These are phyloP conservation scores for Gossypium turneri DNA, from an alignment of 345 rosid species.

Conservation along the genomic window DNA sequence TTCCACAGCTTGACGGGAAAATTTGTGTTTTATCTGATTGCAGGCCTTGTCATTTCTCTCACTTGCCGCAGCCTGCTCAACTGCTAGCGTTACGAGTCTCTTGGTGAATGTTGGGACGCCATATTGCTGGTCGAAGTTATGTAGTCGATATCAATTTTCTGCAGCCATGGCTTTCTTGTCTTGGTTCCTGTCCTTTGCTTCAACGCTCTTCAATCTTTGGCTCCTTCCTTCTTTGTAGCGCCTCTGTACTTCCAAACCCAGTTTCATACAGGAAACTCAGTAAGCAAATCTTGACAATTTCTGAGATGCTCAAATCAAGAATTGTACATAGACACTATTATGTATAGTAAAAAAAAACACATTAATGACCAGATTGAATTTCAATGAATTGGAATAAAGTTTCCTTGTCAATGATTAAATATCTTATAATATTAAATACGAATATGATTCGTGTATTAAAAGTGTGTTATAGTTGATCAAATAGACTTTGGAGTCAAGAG, in stretches of 20 bases:
- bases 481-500: too few relatives aligned
- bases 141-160: constrained; percentile 49
- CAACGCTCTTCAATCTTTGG: constrained; percentile 59
- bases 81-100: constrained; percentile 45
- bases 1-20: background rate
- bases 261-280: background rate
- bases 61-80: constrained; percentile 54
- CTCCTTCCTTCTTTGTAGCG: constrained; percentile 42
- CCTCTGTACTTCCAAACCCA: background rate
- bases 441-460: too few relatives aligned
- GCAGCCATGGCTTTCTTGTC: constrained; percentile 64
- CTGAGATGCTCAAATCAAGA: background rate
- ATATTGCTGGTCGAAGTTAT: constrained; percentile 34
- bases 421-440: too few relatives aligned
- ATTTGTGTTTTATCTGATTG: background rate
- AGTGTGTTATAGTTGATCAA: too few relatives aligned
- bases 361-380: background rate
- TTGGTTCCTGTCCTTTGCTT: constrained; percentile 50
- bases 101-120: constrained; percentile 29
- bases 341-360: background rate
- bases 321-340: constrained; percentile 6
- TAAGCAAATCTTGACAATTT: background rate
- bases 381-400: background rate
- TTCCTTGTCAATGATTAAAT: background rate
- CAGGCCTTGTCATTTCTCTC: constrained; percentile 57